These are phyloP conservation scores for Camellia sinensis DNA, from an alignment of 148 eudicot species.

Conservation along the genomic window DNA sequence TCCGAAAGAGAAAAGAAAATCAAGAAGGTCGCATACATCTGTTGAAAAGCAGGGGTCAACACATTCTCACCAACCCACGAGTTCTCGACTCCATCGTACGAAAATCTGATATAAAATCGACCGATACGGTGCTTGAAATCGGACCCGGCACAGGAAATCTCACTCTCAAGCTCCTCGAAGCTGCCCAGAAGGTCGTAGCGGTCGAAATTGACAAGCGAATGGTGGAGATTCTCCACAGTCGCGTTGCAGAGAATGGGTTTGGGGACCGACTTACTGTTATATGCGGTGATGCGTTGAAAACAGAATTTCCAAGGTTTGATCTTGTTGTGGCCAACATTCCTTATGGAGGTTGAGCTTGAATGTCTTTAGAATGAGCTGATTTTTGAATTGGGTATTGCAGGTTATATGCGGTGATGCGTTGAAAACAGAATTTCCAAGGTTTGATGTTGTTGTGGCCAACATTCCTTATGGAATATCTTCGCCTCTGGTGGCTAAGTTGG, in stretches of 20 bases:
- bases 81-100: conserved; percentile 75
- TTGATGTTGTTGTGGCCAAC: conserved; percentile 94
- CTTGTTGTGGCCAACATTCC: conserved; percentile 98
- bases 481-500: conserved; percentile 78
- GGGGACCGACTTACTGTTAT: conserved; percentile 56
- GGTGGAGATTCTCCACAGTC: conserved; percentile 65
- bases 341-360: conserved; percentile 25
- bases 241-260: conserved; percentile 54
- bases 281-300: conserved; percentile 72
- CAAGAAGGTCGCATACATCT: conserved; percentile 45
- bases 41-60: conserved; percentile 84
- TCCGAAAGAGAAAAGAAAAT: conserved; percentile 20
- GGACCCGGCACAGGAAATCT: conserved; percentile 98
- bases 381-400: conserved; percentile 36
- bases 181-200: conserved; percentile 68
- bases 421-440: conserved; percentile 70
- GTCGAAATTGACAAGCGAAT: conserved; percentile 78
- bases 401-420: conserved; percentile 71
- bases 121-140: conserved; percentile 85
- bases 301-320: conserved; percentile 72
- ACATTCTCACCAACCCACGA: conserved; percentile 69
- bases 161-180: conserved; percentile 78
- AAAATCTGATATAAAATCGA: conserved; percentile 46
- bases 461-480: conserved; percentile 92
- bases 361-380: neutral